Evolutionary conservation across 352 stramenopile species (phyloP).

Genomic region (Thraustochytrium striatum): DNA sequence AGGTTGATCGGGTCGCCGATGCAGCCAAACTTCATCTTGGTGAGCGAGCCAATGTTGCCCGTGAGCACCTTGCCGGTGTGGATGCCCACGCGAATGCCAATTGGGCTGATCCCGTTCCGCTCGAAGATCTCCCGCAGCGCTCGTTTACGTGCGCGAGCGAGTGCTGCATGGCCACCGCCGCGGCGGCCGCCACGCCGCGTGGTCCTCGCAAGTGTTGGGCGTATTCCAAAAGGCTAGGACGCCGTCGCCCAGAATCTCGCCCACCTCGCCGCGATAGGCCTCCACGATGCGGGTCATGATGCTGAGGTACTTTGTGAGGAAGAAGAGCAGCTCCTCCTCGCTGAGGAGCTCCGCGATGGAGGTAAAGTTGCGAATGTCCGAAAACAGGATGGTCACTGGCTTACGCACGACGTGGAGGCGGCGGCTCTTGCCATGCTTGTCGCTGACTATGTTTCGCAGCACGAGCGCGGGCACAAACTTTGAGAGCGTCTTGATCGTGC

Average conservation of each 20-base stretch:
- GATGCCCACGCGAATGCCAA: conserved; percentile 48
- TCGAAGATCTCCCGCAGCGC: neutral
- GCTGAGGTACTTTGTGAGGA: conserved; percentile 51
- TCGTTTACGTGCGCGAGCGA: conserved; percentile 36
- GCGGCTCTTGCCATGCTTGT: neutral
- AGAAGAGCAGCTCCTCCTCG: conserved; percentile 47
- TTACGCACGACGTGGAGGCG: conserved; percentile 49
- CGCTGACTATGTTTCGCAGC: neutral
- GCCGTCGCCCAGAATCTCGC: conserved; percentile 52
- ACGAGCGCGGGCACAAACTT: conserved; percentile 45
- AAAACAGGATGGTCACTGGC: conserved; percentile 52
- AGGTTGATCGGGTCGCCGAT: conserved; percentile 51
- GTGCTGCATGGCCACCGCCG: conserved; percentile 44
- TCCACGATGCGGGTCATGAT: conserved; percentile 51
- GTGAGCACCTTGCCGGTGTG: conserved; percentile 51
- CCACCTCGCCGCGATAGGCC: conserved; percentile 47
- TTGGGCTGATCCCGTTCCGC: neutral
- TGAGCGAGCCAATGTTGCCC: conserved; percentile 49
- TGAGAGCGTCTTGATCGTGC: conserved; percentile 24
- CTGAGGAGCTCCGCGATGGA: conserved; percentile 40
- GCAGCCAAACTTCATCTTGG: conserved; percentile 50
- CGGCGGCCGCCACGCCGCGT: conserved; percentile 27
- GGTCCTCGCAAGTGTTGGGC: conserved; percentile 46
- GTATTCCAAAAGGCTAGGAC: conserved; percentile 55
- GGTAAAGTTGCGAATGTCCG: conserved; percentile 50